Percentiles rank a stretch among this genome's conserved stretches.
These are phyloP conservation scores for Malbranchea zuffiana DNA, from an alignment of 2,329 filamentous ascomycete species.

Conservation along the genomic window DNA sequence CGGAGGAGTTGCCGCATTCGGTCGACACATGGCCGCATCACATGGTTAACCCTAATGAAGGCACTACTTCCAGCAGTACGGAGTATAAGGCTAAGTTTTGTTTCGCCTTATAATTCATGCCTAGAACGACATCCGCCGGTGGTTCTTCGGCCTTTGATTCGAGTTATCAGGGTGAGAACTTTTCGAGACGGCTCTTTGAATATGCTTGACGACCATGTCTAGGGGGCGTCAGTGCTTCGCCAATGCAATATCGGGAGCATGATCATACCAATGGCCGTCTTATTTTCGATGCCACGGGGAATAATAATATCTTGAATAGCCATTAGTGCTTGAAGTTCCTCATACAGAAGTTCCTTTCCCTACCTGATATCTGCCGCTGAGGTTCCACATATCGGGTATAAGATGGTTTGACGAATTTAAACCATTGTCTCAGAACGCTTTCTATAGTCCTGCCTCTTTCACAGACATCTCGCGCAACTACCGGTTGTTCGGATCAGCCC, in stretches of 20 bases:
- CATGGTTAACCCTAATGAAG: too few relatives aligned
- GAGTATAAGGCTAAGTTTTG: too few relatives aligned
- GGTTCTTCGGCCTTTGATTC: constrained; percentile 34
- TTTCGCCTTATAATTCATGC: too few relatives aligned
- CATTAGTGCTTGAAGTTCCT: background rate
- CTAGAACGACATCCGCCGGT: constrained; percentile 7
- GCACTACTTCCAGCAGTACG: too few relatives aligned
- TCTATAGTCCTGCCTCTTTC: constrained; percentile 86
- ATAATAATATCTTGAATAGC: constrained; percentile 72
- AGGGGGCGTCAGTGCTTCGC: constrained; percentile 15
- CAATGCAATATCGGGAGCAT: background rate
- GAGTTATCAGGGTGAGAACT: constrained; percentile 77
- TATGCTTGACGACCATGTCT: constrained; percentile 91
- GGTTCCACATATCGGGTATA: constrained; percentile 90
- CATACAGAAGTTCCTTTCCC: constrained; percentile 17
- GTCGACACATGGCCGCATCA: too few relatives aligned
- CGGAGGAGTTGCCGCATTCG: too few relatives aligned
- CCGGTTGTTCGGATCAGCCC: too few relatives aligned
- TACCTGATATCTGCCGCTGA: constrained; percentile 73
- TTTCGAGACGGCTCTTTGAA: constrained; percentile 72
- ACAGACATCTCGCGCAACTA: constrained; percentile 75
- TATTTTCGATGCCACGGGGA: constrained; percentile 86
- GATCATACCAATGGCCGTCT: constrained; percentile 59
- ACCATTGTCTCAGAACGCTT: constrained; percentile 98
- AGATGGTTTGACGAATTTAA: constrained; percentile 89